These are phyloP conservation scores for Gossypium stocksii DNA, from an alignment of 345 rosid species.

Conservation along the genomic window DNA sequence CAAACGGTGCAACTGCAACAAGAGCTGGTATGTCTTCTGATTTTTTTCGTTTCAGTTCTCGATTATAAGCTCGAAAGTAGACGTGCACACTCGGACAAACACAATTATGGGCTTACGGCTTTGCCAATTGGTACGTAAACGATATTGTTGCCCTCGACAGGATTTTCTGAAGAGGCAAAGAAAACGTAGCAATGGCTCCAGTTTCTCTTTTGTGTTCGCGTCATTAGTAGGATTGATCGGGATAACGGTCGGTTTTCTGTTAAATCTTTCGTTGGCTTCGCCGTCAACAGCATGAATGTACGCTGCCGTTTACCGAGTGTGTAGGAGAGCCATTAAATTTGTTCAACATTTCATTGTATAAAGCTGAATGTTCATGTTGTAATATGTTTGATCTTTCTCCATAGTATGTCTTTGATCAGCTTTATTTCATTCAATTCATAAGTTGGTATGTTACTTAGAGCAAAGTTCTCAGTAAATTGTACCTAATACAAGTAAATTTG, in stretches of 20 bases:
- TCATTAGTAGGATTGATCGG: slow-evolving; percentile 75
- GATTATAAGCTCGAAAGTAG: neutral
- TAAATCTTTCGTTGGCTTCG: slow-evolving; percentile 60
- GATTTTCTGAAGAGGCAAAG: slow-evolving; percentile 66
- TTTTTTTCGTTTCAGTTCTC: neutral
- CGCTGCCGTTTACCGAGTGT: neutral
- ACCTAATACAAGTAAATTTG: no score
- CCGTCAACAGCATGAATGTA: slow-evolving; percentile 29
- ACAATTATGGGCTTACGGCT: neutral
- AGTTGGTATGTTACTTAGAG: neutral
- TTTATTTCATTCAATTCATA: slow-evolving; percentile 25
- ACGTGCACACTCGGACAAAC: neutral
- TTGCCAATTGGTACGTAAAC: neutral
- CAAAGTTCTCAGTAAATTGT: neutral
- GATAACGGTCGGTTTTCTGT: slow-evolving; percentile 66
- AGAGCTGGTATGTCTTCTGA: slow-evolving; percentile 54
- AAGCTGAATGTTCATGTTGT: slow-evolving; percentile 16
- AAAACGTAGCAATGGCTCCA: slow-evolving; percentile 40
- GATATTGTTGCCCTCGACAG: slow-evolving; percentile 27
- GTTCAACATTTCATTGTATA: slow-evolving; percentile 24
- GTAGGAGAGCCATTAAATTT: slow-evolving; percentile 5
- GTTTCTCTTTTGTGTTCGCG: slow-evolving; percentile 70
- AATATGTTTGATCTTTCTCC: neutral
- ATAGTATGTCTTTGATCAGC: slow-evolving; percentile 9
- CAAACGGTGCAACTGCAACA: slow-evolving; percentile 74